These are phyloP conservation scores for Alternaria dauci DNA, from an alignment of 2,329 filamentous ascomycete species.

Conservation along the genomic window DNA sequence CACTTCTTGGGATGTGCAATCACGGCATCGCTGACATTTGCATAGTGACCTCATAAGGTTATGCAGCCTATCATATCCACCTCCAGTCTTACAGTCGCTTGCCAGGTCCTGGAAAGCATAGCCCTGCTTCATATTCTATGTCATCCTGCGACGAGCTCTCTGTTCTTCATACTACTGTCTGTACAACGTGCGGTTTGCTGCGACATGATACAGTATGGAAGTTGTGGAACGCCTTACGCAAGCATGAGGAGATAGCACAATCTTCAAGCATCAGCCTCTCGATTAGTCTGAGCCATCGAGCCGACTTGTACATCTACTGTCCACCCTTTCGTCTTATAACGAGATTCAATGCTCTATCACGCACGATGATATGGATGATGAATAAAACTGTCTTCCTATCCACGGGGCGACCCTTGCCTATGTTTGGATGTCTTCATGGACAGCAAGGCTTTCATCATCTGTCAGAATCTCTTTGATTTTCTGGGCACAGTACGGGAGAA, in stretches of 20 bases:
- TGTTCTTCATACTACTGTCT: not conserved
- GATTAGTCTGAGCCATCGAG: not conserved
- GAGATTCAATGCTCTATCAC: not conserved
- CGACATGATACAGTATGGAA: too few relatives aligned
- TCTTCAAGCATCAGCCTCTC: not conserved
- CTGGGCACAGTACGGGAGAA: slow-evolving; percentile 2
- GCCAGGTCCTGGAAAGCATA: not conserved
- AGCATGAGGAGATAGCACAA: not conserved
- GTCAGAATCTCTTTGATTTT: slow-evolving; percentile 17
- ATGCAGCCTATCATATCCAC: not conserved
- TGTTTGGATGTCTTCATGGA: slow-evolving; percentile 10
- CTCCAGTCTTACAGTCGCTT: not conserved
- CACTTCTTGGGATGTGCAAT: not conserved
- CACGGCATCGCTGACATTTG: not conserved
- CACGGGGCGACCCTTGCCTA: slow-evolving; percentile 36
- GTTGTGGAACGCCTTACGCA: not conserved
- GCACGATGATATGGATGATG: not conserved
- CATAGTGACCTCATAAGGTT: not conserved
- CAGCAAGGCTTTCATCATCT: slow-evolving; percentile 7
- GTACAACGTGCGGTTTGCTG: too few relatives aligned
- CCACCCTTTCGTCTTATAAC: not conserved
- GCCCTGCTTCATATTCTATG: not conserved
- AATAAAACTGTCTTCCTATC: slow-evolving; percentile 34
- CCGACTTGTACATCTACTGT: slow-evolving; percentile 2
- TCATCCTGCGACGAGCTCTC: not conserved